Percentiles rank a stretch among this genome's conserved stretches.
Conservation (phyloP, 73 alveolate species). For the Breviolum minutum region DNA sequence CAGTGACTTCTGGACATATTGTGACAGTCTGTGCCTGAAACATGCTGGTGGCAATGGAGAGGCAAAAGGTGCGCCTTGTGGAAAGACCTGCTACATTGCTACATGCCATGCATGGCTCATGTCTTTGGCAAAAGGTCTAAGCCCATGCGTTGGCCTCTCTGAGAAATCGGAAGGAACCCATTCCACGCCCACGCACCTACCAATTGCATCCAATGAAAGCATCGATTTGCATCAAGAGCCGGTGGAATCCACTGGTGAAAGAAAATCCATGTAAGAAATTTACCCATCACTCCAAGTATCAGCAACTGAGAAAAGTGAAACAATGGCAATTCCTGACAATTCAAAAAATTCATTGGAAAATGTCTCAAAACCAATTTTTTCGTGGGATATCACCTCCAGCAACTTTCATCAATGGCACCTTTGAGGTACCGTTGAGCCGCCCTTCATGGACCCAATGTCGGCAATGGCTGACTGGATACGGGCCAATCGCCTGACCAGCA, state of each 20-base stretch:
- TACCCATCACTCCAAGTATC: too few relatives aligned
- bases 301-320: background rate
- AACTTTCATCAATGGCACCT: background rate
- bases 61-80: conserved; percentile 8
- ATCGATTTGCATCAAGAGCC: too few relatives aligned
- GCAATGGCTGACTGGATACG: conserved; percentile 54
- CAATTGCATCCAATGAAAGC: too few relatives aligned
- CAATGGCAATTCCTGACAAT: background rate
- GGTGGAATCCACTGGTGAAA: background rate
- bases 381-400: too few relatives aligned
- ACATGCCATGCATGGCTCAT: background rate
- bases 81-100: conserved; percentile 34
- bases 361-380: too few relatives aligned
- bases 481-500: conserved; percentile 35
- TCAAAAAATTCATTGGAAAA: too few relatives aligned
- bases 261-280: too few relatives aligned
- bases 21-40: conserved; percentile 36
- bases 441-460: conserved; percentile 60
- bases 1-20: background rate
- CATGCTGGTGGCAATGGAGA: conserved; percentile 72
- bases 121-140: too few relatives aligned
- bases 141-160: background rate
- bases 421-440: conserved; percentile 10
- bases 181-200: conserved; percentile 64
- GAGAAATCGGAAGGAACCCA: conserved; percentile 37